Evolutionary conservation across 2,329 filamentous ascomycete genomes (phyloP), one percentile per base, ranked within the genome.

Genomic region (Lachnellula suecica): DNA sequence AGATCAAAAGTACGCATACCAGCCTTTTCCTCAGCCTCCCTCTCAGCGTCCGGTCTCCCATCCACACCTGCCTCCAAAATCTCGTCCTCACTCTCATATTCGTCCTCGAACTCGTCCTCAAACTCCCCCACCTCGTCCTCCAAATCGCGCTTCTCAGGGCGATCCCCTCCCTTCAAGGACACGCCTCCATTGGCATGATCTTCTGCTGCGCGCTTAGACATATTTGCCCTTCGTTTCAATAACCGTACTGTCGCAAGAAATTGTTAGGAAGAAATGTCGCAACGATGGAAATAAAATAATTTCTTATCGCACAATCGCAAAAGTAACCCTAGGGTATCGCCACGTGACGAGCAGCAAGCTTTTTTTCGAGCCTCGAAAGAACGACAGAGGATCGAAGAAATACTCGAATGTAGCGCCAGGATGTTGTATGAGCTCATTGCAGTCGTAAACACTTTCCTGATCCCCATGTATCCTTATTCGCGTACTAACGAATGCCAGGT

Each of bases 401-500:
- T 24, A 22, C 31, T 38, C 43, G 53, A 57, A 59, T 58, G 54
- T 48, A 59, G 56, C 44, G 58, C 63, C 69, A 79, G 71, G 61
- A 97, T 99, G 94, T 78, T 99, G 75, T 99, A 99, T 79, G 94
- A 99, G 78, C 79, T 97, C 68, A 94, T 99, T 73, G 94, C 89
- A 72, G 87, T 97, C 75, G 94, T 97, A 76, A 67, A 87, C 76
- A 10, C 38, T 29, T 45, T 7, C 13, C 15, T n/a, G 20, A 22
- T 29, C 7, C 4, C 19, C 22, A 35, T 17, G 13, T 27, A 34
- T 42, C 29, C 15, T 6, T 20, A 44, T 17, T 4, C 4, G 13
- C 11, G 20, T 20, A 19, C 23, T 54, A 29, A 60, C 66, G 62
- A 66, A 27, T 44, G 37, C 22, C 69, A 97, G 94, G 91, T 96